Base-by-base conservation (phyloP, 2,329 filamentous ascomycete genomes). In the Lasiodiplodia theobromae region DNA sequence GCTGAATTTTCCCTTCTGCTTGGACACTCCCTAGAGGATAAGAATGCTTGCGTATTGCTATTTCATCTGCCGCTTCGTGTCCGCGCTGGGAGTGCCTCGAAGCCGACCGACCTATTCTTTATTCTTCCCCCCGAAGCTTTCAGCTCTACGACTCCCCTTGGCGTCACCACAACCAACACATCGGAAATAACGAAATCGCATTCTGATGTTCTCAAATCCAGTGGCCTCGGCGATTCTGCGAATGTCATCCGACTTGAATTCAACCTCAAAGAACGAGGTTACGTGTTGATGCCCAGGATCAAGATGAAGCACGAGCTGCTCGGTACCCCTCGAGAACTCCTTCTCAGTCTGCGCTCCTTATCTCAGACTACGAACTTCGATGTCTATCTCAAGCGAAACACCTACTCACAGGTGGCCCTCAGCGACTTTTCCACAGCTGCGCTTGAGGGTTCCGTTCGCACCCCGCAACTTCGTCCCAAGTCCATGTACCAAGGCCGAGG, bases 1-100 rank as follows among this genome's bases (percentile, higher is more conserved):
- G 47, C 60, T 53, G 60, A 64, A 38, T 64, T 64, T 38, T 64
- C 60, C 11, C 44, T 64, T n/a, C 38, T 64, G 60, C 60, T 64
- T 64, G 60, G 60, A 6, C 60, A 64, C 37, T 38, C 34, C 25
- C 21, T 47, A 25, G 60, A 52, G n/a, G 60, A 64, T 8, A 38
- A n/a, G 47, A 38, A 64, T 52, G 60, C 31, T 37, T 64, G 18
- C 21, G 11, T 64, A 25, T n/a, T 64, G 31, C 31, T 64, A 10
- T 40, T 64, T n/a, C 47, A 64, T n/a, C 21, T 64, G 52, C 47
- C 60, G 2, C 40, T 64, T 23, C 60, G 60, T 38, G 25, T 52
- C n/a, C 60, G 47, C 31, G 44, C 60, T 5, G 60, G 60, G n/a
- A 38, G 47, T 12, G 47, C 47, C n/a, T 52, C 60, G 10, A 64